Conservation (phyloP, 2,329 filamentous ascomycete species). For the Neopestalotiopsis sp. region DNA sequence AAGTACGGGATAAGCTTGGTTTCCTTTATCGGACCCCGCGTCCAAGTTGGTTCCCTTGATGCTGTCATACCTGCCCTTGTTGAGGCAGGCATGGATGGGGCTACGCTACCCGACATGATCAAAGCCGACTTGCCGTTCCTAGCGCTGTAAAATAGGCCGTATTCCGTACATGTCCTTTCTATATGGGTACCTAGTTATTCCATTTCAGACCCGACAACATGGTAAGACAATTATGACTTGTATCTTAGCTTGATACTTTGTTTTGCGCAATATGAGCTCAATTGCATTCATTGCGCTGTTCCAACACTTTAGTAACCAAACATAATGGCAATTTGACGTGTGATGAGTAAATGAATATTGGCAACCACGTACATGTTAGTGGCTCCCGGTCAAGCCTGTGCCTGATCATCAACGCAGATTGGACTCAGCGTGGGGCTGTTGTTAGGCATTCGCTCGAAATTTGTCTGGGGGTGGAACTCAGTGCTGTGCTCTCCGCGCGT, state of each 20-base stretch:
- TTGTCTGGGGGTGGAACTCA: neutral
- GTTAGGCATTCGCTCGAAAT: neutral
- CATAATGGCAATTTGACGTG: neutral
- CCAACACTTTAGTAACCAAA: no score
- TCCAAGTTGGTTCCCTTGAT: neutral
- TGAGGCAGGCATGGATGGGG: neutral
- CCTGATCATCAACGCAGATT: neutral
- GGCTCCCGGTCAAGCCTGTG: neutral
- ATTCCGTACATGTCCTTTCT: no score
- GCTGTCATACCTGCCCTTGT: conserved; percentile 7
- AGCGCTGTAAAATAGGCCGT: neutral
- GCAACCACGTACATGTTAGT: neutral
- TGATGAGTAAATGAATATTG: neutral
- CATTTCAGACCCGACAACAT: no score
- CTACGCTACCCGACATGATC: neutral
- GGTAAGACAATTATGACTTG: no score
- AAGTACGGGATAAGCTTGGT: neutral
- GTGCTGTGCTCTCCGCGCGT: neutral
- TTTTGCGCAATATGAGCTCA: no score
- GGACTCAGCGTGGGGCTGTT: neutral
- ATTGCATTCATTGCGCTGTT: no score
- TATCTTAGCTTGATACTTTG: no score
- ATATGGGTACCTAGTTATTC: no score
- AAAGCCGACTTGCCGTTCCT: neutral
- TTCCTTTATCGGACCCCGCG: conserved; percentile 10